Evolutionary conservation across 2,329 filamentous ascomycete genomes (phyloP).

Genomic region (Cladobotryum mycophilum): DNA sequence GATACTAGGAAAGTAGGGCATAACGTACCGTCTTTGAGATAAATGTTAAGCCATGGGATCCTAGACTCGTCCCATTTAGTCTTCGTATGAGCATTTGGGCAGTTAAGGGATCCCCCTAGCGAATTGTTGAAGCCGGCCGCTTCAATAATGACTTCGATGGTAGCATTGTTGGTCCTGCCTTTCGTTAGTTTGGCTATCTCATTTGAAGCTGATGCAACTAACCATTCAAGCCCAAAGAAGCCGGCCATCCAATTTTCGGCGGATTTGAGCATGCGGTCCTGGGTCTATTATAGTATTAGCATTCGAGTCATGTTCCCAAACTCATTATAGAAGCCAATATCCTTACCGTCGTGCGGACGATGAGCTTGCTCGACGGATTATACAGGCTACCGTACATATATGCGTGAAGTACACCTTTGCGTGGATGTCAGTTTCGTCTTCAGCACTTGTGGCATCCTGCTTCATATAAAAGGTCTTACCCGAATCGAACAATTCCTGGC

Average conservation of each 20-base stretch:
- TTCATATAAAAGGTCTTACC: conserved; percentile 22
- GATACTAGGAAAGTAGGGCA: conserved; percentile 4
- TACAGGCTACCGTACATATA: conserved; percentile 69
- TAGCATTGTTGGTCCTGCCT: conserved; percentile 57
- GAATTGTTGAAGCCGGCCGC: conserved; percentile 60
- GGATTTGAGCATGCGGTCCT: conserved; percentile 70
- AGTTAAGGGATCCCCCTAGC: conserved; percentile 60
- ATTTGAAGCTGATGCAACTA: conserved; percentile 3
- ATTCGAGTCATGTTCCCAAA: not conserved
- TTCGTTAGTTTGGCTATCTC: not conserved
- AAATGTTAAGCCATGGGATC: conserved; percentile 54
- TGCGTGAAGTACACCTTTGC: conserved; percentile 57
- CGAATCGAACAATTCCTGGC: conserved; percentile 66
- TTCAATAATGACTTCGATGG: conserved; percentile 67
- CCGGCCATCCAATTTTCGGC: conserved; percentile 74
- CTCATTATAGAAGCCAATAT: not conserved
- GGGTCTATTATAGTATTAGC: conserved; percentile 39
- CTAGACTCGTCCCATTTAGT: conserved; percentile 47
- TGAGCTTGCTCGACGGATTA: conserved; percentile 65
- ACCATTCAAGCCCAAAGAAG: conserved; percentile 70
- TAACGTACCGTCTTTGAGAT: conserved; percentile 51
- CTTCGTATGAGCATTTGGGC: conserved; percentile 53
- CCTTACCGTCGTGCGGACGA: conserved; percentile 60
- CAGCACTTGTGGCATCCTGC: too few species aligned
- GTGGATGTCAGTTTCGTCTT: not conserved